These are phyloP conservation scores for Hymenoscyphus salicellus DNA, from an alignment of 2,329 filamentous ascomycete genomes.

Conservation along the genomic window DNA sequence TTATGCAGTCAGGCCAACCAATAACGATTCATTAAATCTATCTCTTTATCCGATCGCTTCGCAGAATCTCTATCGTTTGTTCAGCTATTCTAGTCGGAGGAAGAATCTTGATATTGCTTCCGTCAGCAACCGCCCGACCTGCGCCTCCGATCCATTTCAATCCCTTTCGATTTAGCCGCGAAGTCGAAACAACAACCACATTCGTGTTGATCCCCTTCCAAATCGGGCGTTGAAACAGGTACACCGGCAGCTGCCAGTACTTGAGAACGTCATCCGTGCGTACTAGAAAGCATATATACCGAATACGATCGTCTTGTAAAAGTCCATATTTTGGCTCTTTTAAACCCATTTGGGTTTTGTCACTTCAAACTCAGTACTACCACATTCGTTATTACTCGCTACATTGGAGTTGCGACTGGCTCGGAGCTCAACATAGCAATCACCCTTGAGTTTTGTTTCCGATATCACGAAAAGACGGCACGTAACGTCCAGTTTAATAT, in stretches of 20 bases:
- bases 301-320: neutral
- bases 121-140: neutral
- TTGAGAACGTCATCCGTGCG: constrained; percentile 22
- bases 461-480: neutral
- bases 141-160: neutral
- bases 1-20: neutral
- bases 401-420: constrained; percentile 9
- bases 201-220: constrained; percentile 7
- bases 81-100: constrained; percentile 5
- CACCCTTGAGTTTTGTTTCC: neutral
- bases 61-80: neutral
- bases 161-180: constrained; percentile 9
- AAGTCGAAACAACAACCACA: constrained; percentile 10
- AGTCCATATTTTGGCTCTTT: neutral
- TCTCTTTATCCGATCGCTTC: constrained; percentile 8
- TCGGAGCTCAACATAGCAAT: constrained; percentile 9
- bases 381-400: constrained; percentile 7
- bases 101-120: constrained; percentile 4
- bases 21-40: constrained; percentile 5
- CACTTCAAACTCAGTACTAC: constrained; percentile 1
- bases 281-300: neutral
- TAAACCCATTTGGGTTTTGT: constrained; percentile 7
- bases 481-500: constrained; percentile 8
- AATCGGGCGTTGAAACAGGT: constrained; percentile 8
- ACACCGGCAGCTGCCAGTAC: constrained; percentile 13